Percentiles rank a stretch among this genome's conserved stretches.
Conservation (phyloP, 139 green algal species). For the Trebouxia sp. region DNA sequence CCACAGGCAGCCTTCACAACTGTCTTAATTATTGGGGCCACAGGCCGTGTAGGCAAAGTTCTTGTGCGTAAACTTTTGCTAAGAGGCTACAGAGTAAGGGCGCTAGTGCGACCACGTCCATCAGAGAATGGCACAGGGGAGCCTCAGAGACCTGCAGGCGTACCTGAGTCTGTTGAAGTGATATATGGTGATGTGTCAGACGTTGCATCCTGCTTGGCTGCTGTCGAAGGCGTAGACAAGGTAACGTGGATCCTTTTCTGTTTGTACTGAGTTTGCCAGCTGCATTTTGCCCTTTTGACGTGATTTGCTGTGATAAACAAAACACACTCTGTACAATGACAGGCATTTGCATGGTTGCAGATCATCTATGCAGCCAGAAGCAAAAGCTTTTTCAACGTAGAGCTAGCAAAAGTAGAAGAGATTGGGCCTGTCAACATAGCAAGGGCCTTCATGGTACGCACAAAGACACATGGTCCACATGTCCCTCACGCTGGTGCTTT, state of each 20-base stretch:
- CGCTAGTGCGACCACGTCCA: constrained; percentile 66
- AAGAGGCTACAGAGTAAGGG: constrained; percentile 90
- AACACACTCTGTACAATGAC: not conserved
- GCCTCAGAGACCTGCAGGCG: constrained; percentile 10
- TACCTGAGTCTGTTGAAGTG: constrained; percentile 82
- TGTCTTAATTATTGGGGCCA: constrained; percentile 94
- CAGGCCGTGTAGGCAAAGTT: constrained; percentile 86
- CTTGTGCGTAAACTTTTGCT: constrained; percentile 96
- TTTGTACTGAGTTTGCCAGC: not conserved
- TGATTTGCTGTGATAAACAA: not conserved
- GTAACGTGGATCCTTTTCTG: constrained; percentile 45
- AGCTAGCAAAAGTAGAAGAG: constrained; percentile 76
- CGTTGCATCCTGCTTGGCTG: constrained; percentile 64
- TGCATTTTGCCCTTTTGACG: no score
- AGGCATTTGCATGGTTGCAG: constrained; percentile 53
- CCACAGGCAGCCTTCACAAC: constrained; percentile 80
- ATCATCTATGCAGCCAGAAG: constrained; percentile 78
- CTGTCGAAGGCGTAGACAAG: constrained; percentile 89
- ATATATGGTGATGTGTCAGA: constrained; percentile 89
- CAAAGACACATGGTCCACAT: no score
- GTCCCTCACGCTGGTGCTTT: no score
- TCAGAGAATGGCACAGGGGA: not conserved
- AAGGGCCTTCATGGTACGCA: constrained; percentile 62
- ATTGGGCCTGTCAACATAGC: constrained; percentile 65
- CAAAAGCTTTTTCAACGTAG: constrained; percentile 59